Evolutionary conservation across 306 rosid species (phyloP).

Genomic region (Lagenaria siceraria): DNA sequence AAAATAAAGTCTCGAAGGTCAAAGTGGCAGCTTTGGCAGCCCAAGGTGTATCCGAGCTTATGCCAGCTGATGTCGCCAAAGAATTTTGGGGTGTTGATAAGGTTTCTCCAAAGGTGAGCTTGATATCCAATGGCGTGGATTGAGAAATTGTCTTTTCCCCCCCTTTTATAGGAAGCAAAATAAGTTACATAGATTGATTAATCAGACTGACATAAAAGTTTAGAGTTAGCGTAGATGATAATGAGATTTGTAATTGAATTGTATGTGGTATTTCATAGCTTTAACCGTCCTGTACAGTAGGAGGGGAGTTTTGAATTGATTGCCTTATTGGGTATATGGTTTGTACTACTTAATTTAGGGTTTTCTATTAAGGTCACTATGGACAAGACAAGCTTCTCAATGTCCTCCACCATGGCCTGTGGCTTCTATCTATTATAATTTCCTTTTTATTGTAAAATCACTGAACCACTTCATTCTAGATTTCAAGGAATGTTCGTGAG

Average conservation of each 20-base stretch:
- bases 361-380: not conserved
- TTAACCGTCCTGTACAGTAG: not conserved
- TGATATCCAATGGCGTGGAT: not conserved
- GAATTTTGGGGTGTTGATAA: constrained; percentile 75
- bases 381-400: not conserved
- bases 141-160: not conserved
- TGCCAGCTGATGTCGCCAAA: constrained; percentile 91
- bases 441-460: not conserved
- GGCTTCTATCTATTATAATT: not conserved
- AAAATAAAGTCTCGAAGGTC: constrained; percentile 47
- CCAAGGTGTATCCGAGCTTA: constrained; percentile 75
- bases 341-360: not conserved
- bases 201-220: not conserved
- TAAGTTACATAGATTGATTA: not conserved
- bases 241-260: not conserved
- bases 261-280: not conserved
- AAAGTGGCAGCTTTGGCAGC: constrained; percentile 78
- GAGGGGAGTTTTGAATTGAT: not conserved
- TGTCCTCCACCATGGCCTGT: not conserved
- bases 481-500: constrained; percentile 73
- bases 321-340: not conserved
- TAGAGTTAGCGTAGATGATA: not conserved
- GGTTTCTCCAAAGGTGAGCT: constrained; percentile 84
- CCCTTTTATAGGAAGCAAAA: not conserved
- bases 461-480: constrained; percentile 23